These are phyloP conservation scores for Fusarium sp. DNA, from an alignment of 2,329 filamentous ascomycete genomes.

Conservation along the genomic window DNA sequence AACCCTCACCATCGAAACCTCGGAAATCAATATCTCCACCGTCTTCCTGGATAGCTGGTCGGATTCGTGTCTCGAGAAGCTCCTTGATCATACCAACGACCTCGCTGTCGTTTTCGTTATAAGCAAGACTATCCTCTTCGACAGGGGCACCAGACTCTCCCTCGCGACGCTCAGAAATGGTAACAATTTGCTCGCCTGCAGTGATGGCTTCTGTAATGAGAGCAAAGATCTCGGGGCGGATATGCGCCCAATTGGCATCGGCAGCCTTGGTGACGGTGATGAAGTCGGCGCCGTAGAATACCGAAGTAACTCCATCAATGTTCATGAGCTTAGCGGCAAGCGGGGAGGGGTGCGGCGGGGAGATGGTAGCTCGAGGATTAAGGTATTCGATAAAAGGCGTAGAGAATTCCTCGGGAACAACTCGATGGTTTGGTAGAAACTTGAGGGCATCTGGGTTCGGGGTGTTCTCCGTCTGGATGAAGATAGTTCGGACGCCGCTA, in stretches of 20 bases:
- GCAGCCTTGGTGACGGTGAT: conserved; percentile 95
- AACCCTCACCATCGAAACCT: conserved; percentile 83
- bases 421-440: conserved; percentile 89
- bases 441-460: conserved; percentile 97
- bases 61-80: conserved; percentile 91
- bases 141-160: conserved; percentile 55
- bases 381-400: conserved; percentile 92
- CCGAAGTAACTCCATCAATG: conserved; percentile 91
- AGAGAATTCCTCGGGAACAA: conserved; percentile 79
- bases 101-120: conserved; percentile 91
- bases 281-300: conserved; percentile 95
- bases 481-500: conserved; percentile 76
- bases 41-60: conserved; percentile 96
- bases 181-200: conserved; percentile 83
- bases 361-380: conserved; percentile 85
- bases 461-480: conserved; percentile 96
- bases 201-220: conserved; percentile 94
- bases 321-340: conserved; percentile 91
- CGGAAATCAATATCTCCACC: conserved; percentile 97
- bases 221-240: conserved; percentile 95
- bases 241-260: conserved; percentile 91
- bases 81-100: conserved; percentile 99
- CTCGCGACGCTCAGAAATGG: conserved; percentile 70
- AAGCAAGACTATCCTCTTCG: conserved; percentile 77
- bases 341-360: conserved; percentile 89